Conservation (phyloP, 345 rosid species). For the Moricandia arvensis region DNA sequence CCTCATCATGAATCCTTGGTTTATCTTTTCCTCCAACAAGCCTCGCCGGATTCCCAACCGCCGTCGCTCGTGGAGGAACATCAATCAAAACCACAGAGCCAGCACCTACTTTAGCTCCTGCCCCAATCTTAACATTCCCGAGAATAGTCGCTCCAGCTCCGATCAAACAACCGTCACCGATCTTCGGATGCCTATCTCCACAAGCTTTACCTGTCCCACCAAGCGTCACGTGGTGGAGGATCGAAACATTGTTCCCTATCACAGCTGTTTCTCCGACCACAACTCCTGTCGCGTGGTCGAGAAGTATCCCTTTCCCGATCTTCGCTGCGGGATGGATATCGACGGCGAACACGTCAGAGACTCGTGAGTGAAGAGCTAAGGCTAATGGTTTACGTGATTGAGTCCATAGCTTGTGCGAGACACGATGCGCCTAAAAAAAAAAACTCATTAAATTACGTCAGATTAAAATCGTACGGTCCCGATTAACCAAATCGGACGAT, state of each 20-base stretch:
- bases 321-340: constrained; percentile 96
- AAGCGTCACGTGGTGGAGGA: constrained; percentile 86
- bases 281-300: constrained; percentile 93
- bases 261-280: constrained; percentile 93
- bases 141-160: constrained; percentile 94
- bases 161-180: constrained; percentile 87
- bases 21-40: constrained; percentile 85
- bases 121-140: constrained; percentile 81
- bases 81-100: constrained; percentile 85
- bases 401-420: constrained; percentile 84
- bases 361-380: constrained; percentile 80
- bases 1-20: constrained; percentile 55
- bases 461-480: not conserved
- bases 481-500: not conserved
- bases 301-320: constrained; percentile 82
- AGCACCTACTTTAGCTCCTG: constrained; percentile 94
- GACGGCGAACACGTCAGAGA: constrained; percentile 87
- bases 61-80: constrained; percentile 75
- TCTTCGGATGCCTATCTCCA: constrained; percentile 90
- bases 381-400: constrained; percentile 80
- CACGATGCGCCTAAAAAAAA: constrained; percentile 67
- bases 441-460: not conserved
- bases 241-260: constrained; percentile 87
- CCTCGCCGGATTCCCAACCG: constrained; percentile 93
- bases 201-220: constrained; percentile 86